Evolutionary conservation across 2,329 filamentous ascomycete genomes (phyloP).

Genomic region (Trichoderma simmonsii): DNA sequence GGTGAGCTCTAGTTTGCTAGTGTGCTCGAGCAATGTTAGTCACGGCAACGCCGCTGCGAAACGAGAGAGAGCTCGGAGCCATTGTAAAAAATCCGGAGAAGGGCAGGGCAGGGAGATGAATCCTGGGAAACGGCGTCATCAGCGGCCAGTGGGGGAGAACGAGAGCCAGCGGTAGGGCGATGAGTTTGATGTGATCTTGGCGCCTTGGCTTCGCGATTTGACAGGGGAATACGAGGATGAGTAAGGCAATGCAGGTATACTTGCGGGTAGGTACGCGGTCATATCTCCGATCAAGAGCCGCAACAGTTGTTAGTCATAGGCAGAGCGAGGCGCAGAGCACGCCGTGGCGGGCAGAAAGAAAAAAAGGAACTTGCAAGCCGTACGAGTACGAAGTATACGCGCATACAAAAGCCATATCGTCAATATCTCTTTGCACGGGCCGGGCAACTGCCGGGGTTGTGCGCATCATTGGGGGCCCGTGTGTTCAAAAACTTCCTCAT

Average conservation of each 20-base stretch:
- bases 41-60: not conserved
- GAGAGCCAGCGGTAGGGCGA: not conserved
- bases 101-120: not conserved
- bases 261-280: not conserved
- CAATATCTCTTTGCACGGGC: not conserved
- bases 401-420: not conserved
- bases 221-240: not conserved
- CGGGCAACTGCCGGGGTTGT: not conserved
- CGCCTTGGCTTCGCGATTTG: not conserved
- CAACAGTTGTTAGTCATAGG: not conserved
- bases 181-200: not conserved
- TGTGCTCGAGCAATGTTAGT: not conserved
- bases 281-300: not conserved
- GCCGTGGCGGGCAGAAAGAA: too few species aligned
- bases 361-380: too few species aligned
- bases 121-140: not conserved
- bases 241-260: too few species aligned
- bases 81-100: not conserved
- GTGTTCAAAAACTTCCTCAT: not conserved
- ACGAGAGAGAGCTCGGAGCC: not conserved
- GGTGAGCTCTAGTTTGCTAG: not conserved
- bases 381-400: not conserved
- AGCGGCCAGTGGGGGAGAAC: not conserved
- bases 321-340: not conserved
- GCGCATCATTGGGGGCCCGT: not conserved